Evolutionary conservation across 129 eudicot species (phyloP).

Genomic region (Lactuca sativa): DNA sequence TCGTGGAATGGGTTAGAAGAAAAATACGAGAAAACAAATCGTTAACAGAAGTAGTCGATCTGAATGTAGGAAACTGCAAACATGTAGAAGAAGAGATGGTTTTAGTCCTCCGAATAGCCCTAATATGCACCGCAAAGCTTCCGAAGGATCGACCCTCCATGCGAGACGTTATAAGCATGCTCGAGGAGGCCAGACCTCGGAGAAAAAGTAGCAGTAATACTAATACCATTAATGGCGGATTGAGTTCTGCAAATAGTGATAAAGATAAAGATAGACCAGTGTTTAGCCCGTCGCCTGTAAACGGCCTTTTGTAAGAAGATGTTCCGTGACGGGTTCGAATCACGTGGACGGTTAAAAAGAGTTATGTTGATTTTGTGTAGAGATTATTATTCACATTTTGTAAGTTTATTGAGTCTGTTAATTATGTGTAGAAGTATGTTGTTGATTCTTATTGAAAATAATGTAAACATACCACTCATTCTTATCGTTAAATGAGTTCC

Average conservation of each 20-base stretch:
- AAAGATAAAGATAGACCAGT: constrained; percentile 64
- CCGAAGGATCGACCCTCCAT: constrained; percentile 91
- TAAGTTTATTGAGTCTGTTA: constrained; percentile 27
- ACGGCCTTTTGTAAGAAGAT: constrained; percentile 44
- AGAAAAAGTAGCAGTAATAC: constrained; percentile 64
- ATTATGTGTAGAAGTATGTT: constrained; percentile 36
- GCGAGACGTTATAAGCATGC: constrained; percentile 92
- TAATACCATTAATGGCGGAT: constrained; percentile 41
- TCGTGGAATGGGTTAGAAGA: constrained; percentile 70
- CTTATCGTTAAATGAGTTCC: constrained; percentile 18
- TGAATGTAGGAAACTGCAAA: constrained; percentile 55
- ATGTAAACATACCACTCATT: constrained; percentile 27
- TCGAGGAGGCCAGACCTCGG: constrained; percentile 88
- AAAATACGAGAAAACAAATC: constrained; percentile 54
- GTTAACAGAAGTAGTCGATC: constrained; percentile 63
- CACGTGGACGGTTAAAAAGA: background rate
- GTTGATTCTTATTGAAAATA: constrained; percentile 39
- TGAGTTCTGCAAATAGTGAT: constrained; percentile 17
- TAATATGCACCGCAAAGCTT: constrained; percentile 76
- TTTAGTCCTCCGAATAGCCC: constrained; percentile 73
- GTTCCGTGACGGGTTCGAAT: background rate
- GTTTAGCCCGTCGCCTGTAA: constrained; percentile 71
- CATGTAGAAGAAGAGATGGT: constrained; percentile 95
- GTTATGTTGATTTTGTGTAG: constrained; percentile 34
- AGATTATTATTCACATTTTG: constrained; percentile 9